These are phyloP conservation scores for Manihot esculenta DNA, from an alignment of 441 rosid species.

Conservation along the genomic window DNA sequence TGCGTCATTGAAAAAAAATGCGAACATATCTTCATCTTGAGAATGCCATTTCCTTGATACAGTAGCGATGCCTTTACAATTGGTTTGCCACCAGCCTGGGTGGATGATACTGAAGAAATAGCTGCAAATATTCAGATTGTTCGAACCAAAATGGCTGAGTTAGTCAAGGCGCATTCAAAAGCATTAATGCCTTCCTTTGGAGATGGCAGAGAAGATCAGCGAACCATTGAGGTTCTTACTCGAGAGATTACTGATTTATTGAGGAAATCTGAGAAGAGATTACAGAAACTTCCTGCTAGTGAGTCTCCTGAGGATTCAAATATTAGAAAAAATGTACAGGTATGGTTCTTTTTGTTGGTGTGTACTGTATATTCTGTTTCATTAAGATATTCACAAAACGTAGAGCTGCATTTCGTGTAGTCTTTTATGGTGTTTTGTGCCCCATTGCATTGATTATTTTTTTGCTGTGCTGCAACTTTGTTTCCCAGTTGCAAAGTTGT, in stretches of 20 bases:
- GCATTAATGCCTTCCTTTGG: conserved; percentile 90
- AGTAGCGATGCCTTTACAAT: conserved; percentile 29
- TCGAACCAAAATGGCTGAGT: conserved; percentile 57
- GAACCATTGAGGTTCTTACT: conserved; percentile 60
- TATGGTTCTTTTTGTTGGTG: conserved; percentile 19
- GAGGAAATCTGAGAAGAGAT: conserved; percentile 73
- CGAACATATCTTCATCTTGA: background rate
- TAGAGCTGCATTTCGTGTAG: background rate
- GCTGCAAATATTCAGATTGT: conserved; percentile 59
- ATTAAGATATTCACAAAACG: background rate
- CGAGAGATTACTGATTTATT: conserved; percentile 63
- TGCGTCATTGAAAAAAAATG: background rate
- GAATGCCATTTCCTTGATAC: conserved; percentile 7
- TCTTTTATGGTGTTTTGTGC: background rate
- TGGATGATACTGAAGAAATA: conserved; percentile 77
- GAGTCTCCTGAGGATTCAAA: conserved; percentile 77
- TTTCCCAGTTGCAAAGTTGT: background rate
- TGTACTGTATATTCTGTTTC: background rate
- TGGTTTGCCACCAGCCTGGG: conserved; percentile 83
- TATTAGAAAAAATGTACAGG: conserved; percentile 87
- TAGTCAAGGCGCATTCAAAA: conserved; percentile 77
- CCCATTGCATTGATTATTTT: no score
- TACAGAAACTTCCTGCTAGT: conserved; percentile 55
- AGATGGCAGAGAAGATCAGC: conserved; percentile 79
- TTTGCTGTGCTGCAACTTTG: background rate